Base-by-base conservation (phyloP, 768 basidiomycete genomes). In the Butyriboletus loyo region DNA sequence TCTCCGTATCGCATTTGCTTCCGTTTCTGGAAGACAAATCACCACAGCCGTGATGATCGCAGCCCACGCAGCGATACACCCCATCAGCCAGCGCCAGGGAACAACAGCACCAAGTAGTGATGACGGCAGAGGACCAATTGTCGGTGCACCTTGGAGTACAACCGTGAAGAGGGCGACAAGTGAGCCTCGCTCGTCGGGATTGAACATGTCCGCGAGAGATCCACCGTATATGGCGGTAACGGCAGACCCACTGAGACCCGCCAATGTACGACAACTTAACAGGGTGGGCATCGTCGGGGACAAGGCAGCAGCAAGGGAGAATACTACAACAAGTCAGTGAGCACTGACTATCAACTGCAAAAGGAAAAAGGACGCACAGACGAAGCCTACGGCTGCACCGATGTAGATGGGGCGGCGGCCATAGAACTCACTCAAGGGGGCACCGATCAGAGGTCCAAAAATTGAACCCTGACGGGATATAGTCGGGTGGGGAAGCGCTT, bases 81-180 rank as follows among this genome's bases (percentile, higher is more conserved):
- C 65, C 56, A 66, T 58, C 27, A 60, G 21, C 58, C 52, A 64
- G 15, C 56, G 62, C 64, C 65, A 64, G 37, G 55, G 51, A 22
- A 66, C 45, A 25, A 56, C 32, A 21, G 48, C 21, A 14, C 64
- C 59, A 24, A 66, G 57, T 10, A 66, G 17, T 4, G 65, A 58
- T 2, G 62, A 61, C n/a, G 64, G 64, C 10, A 66, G 64, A 6
- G 64, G 60, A 7, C 62, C 65, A 27, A 66, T 52, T 8, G 64
- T 66, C 4, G 59, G 62, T 45, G 62, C 64, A 32, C 64, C 65
- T 51, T 66, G 64, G 9, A 61, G 56, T 7, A 66, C 56, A 21
- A 66, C 31, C 13, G 60, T 64, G 43, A 66, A 66, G 2, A 66
- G 21, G 28, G 64, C 59, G 19, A 66, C 51, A 36, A 66, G 50